Evolutionary conservation across 768 basidiomycete species (phyloP), one percentile per base, ranked within the genome.

Genomic region (Postia placenta): DNA sequence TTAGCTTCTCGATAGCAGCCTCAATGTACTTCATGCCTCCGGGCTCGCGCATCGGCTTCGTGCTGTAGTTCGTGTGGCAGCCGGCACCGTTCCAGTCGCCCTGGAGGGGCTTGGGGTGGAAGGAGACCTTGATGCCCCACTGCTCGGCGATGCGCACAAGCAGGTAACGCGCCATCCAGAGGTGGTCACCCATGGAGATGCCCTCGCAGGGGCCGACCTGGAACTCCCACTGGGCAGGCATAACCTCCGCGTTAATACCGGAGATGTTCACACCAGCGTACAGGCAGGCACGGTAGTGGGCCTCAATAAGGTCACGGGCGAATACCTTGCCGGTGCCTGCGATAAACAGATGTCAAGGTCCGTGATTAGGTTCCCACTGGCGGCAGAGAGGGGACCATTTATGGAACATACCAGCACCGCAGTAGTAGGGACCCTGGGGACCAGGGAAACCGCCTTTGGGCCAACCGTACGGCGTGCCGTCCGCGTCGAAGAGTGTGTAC

Each of bases 171-270:
- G 96, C 92, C 82, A 98, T 92, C 92, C 93, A 96, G 60, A 99
- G 85, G 72, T 99, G 95, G 69, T 99, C 96, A 59, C 96, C 96
- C 92, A 98, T 95, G 51, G 86, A 76, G 68, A 98, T 97, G 47
- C 96, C 96, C 67, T 90, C 87, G 62, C 95, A 98, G 25, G 96
- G 96, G 46, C 96, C 95, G 59, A 99, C 92, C 71, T 99, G 96
- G 87, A 95, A 99, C 74, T 99, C 96, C 96, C 96, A 99, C 69
- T 99, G 96, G 48, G 94, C 85, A 14, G 96, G 95, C 95, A 98
- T 98, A 53, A 98, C 95, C 72, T 98, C 96, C 52, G 95, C 95
- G 68, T 98, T 99, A 74, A 99, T 97, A 65, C 96, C 96, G 57
- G 90, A 92, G 73, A 98, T 98, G 75, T 92, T 93, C 72, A 99